Evolutionary conservation across 2,329 filamentous ascomycete genomes (phyloP).

Genomic region (Graphilbum ipis-grandicollis): DNA sequence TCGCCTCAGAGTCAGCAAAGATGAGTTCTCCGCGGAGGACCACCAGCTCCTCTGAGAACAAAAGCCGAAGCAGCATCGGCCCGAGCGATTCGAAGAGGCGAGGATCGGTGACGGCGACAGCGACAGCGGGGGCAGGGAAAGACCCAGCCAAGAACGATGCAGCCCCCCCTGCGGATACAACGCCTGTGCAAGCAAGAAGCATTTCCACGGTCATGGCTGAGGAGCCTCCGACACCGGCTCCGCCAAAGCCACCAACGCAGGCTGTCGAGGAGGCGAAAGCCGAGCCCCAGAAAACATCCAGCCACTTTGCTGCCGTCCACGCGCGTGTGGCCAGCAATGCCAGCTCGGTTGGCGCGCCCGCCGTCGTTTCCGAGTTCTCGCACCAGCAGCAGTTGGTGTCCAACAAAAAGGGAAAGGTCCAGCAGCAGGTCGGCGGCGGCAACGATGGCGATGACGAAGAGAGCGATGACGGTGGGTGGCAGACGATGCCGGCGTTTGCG

Average conservation of each 20-base stretch:
- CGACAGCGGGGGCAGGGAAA: neutral
- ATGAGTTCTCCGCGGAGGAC: slow-evolving; percentile 6
- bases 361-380: slow-evolving; percentile 66
- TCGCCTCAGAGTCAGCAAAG: slow-evolving; percentile 3
- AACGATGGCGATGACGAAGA: slow-evolving; percentile 25
- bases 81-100: slow-evolving; percentile 7
- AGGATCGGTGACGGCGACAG: slow-evolving; percentile 2
- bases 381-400: slow-evolving; percentile 61
- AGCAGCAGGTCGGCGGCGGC: slow-evolving; percentile 25
- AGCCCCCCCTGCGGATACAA: no score
- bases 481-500: slow-evolving; percentile 85
- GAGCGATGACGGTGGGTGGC: slow-evolving; percentile 61
- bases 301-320: slow-evolving; percentile 13
- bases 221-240: slow-evolving; percentile 12
- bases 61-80: slow-evolving; percentile 4
- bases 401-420: slow-evolving; percentile 34
- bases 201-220: no score
- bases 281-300: no score
- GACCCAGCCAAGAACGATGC: neutral
- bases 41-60: slow-evolving; percentile 5
- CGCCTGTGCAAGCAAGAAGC: no score
- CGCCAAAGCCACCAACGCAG: slow-evolving; percentile 5
- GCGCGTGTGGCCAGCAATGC: slow-evolving; percentile 22
- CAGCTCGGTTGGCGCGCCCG: slow-evolving; percentile 14
- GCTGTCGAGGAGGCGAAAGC: neutral